phyloP scores from a whole-genome alignment of 768 basidiomycete species.

The Leccinum uliginosum region DNA sequence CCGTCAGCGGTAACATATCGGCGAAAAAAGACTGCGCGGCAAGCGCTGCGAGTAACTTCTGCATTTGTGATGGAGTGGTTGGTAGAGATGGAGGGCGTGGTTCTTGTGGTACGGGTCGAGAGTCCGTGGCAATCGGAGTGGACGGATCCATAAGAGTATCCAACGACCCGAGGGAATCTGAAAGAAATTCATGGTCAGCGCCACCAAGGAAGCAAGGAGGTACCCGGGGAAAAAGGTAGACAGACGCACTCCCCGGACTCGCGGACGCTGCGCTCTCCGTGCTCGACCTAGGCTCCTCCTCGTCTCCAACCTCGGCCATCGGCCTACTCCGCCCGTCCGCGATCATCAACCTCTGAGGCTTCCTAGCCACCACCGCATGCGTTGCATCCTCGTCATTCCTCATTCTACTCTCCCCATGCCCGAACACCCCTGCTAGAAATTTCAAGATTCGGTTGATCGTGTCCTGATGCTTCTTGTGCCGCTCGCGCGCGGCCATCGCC shows the following conservation, averaged over 20 bases:
- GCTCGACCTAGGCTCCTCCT: constrained; percentile 36
- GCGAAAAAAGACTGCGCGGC: constrained; percentile 22
- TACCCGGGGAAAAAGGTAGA: neutral
- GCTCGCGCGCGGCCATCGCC: constrained; percentile 68
- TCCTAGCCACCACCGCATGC: constrained; percentile 46
- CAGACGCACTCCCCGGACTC: constrained; percentile 10
- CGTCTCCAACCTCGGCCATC: constrained; percentile 35
- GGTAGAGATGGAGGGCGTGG: constrained; percentile 36
- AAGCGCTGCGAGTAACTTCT: constrained; percentile 50
- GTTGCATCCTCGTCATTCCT: constrained; percentile 32
- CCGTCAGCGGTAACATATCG: constrained; percentile 18
- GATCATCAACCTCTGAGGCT: constrained; percentile 63
- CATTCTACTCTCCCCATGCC: constrained; percentile 42
- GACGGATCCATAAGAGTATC: constrained; percentile 31
- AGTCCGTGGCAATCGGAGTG: constrained; percentile 12
- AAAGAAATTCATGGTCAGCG: neutral
- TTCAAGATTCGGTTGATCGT: constrained; percentile 94
- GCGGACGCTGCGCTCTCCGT: constrained; percentile 25
- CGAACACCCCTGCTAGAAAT: constrained; percentile 92
- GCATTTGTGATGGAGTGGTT: constrained; percentile 50
- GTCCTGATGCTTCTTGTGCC: constrained; percentile 91
- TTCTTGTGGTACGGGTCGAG: constrained; percentile 11
- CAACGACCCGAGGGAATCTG: constrained; percentile 41
- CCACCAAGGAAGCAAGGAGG: neutral
- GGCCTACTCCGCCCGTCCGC: constrained; percentile 42